Evolutionary conservation across 768 basidiomycete genomes (phyloP).

Genomic region (Naematelia aurantialba): DNA sequence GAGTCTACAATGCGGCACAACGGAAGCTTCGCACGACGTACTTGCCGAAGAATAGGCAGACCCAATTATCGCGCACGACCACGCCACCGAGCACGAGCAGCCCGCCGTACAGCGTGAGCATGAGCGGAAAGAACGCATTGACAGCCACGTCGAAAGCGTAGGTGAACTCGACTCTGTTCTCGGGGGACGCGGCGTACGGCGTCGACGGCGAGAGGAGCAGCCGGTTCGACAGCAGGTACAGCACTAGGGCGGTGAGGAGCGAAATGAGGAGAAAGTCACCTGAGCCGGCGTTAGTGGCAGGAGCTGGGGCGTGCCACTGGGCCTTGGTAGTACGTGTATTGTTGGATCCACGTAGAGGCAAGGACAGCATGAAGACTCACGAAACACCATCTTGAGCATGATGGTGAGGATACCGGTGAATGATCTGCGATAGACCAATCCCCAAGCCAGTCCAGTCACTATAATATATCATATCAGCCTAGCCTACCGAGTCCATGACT

Average conservation of each 20-base stretch:
- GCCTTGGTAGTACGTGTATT: no score
- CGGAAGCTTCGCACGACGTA: conserved; percentile 29
- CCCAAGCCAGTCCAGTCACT: conserved; percentile 85
- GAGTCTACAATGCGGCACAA: neutral
- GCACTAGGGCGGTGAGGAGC: conserved; percentile 60
- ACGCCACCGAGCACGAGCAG: conserved; percentile 83
- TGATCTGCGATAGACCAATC: conserved; percentile 70
- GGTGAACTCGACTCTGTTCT: conserved; percentile 73
- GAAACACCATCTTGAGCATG: conserved; percentile 74
- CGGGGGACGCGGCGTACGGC: conserved; percentile 63
- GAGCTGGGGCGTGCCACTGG: no score
- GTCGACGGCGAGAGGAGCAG: conserved; percentile 60
- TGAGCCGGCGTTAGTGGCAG: conserved; percentile 1
- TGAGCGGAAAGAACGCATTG: conserved; percentile 93
- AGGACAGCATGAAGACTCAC: conserved; percentile 44
- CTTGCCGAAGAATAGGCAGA: conserved; percentile 90
- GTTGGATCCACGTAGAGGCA: neutral
- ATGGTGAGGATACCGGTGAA: conserved; percentile 60
- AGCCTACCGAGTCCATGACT: neutral
- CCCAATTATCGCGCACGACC: conserved; percentile 79
- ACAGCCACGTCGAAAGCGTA: conserved; percentile 97
- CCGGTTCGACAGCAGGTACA: conserved; percentile 68
- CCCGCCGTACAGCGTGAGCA: conserved; percentile 80
- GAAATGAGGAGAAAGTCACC: conserved; percentile 77
- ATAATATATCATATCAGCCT: no score